These are phyloP conservation scores for Eruca vesicaria DNA, from an alignment of 441 rosid genomes.

Conservation along the genomic window DNA sequence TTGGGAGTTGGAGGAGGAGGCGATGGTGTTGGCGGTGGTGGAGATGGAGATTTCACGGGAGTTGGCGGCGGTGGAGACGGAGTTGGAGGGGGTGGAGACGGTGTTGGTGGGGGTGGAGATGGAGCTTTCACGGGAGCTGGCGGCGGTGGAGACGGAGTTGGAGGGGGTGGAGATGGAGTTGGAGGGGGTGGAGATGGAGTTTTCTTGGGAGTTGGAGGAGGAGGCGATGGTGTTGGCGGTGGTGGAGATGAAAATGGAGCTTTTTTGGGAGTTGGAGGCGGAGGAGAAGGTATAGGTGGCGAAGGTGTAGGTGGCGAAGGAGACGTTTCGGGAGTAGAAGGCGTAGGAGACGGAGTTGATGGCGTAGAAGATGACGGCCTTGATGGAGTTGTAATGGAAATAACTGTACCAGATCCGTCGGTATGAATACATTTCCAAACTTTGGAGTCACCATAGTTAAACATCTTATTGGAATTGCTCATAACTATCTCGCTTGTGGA, in stretches of 20 bases:
- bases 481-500: not conserved
- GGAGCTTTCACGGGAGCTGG: not conserved
- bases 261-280: not conserved
- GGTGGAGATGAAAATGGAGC: not conserved
- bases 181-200: not conserved
- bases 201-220: not conserved
- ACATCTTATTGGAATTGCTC: not conserved
- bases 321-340: not conserved
- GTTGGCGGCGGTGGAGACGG: not conserved
- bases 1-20: not conserved
- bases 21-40: not conserved
- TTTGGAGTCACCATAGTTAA: slow-evolving; percentile 22
- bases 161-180: not conserved
- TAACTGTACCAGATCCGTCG: slow-evolving; percentile 24
- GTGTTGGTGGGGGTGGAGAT: not conserved
- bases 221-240: not conserved
- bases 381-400: slow-evolving; percentile 10
- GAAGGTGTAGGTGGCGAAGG: not conserved
- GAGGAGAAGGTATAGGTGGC: not conserved
- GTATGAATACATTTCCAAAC: slow-evolving; percentile 22
- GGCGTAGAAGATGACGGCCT: not conserved
- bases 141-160: not conserved
- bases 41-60: no score
- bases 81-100: not conserved
- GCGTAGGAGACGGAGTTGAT: not conserved